These are phyloP conservation scores for Collybia nuda DNA, from an alignment of 768 basidiomycete species.

Conservation along the genomic window DNA sequence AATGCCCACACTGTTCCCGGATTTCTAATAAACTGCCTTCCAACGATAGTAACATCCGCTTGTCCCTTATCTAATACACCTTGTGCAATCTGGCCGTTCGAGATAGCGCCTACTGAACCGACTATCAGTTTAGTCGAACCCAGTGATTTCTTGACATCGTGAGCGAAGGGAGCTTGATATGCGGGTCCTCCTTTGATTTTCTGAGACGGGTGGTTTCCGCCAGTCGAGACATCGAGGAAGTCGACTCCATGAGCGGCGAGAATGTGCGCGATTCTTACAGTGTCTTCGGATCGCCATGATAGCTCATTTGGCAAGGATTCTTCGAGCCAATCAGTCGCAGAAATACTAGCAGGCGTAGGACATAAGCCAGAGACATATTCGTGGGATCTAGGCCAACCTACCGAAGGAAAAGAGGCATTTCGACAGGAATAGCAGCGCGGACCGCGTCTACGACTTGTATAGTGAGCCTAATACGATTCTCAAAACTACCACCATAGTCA, in stretches of 20 bases:
- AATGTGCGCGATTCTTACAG: slow-evolving; percentile 44
- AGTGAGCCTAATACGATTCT: slow-evolving; percentile 63
- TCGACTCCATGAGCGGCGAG: slow-evolving; percentile 57
- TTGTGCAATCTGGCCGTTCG: slow-evolving; percentile 51
- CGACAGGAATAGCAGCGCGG: slow-evolving; percentile 53
- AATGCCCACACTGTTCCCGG: slow-evolving; percentile 48
- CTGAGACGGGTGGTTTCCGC: slow-evolving; percentile 48
- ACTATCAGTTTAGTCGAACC: slow-evolving; percentile 38
- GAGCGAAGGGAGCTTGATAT: slow-evolving; percentile 57
- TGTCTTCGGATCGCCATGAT: slow-evolving; percentile 70
- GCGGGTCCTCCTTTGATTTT: slow-evolving; percentile 33
- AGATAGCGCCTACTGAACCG: slow-evolving; percentile 54
- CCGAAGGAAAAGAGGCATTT: slow-evolving; percentile 77
- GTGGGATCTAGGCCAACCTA: slow-evolving; percentile 18
- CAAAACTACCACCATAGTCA: slow-evolving; percentile 69
- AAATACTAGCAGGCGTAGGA: slow-evolving; percentile 39
- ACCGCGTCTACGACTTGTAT: slow-evolving; percentile 65
- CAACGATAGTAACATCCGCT: slow-evolving; percentile 56
- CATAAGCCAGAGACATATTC: slow-evolving; percentile 7
- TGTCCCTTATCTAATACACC: slow-evolving; percentile 46
- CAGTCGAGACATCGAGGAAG: slow-evolving; percentile 58
- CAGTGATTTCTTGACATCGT: slow-evolving; percentile 46
- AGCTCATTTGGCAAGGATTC: slow-evolving; percentile 54
- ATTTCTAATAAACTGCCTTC: slow-evolving; percentile 56
- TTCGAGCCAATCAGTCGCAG: slow-evolving; percentile 76